Percentiles rank a stretch among this genome's conserved stretches.
These are phyloP conservation scores for Sugiyamaella qingdaonensis DNA, from an alignment of 805 yeast species.

Conservation along the genomic window DNA sequence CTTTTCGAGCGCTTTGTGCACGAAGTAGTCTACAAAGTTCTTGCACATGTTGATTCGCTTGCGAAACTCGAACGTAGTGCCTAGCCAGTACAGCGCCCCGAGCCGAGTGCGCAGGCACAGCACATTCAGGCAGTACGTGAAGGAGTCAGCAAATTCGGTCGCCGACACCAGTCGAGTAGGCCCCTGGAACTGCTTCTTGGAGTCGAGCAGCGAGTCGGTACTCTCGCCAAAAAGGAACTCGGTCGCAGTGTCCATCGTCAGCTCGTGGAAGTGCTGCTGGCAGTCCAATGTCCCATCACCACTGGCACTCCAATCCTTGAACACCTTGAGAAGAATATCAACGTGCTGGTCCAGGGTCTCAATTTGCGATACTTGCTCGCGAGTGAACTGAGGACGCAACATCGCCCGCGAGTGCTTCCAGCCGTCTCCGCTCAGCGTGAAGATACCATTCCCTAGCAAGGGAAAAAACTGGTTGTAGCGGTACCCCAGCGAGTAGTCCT, in stretches of 20 bases:
- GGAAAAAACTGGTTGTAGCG: slow-evolving; percentile 28
- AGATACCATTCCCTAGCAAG: slow-evolving; percentile 35
- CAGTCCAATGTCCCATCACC: slow-evolving; percentile 21
- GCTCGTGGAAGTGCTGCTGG: slow-evolving; percentile 28
- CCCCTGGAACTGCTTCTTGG: slow-evolving; percentile 9
- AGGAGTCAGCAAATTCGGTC: slow-evolving; percentile 9
- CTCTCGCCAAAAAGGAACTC: slow-evolving; percentile 34
- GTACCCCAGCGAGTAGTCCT: slow-evolving; percentile 31
- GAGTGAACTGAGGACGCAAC: slow-evolving; percentile 36
- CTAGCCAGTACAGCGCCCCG: slow-evolving; percentile 23
- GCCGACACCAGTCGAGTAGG: slow-evolving; percentile 14
- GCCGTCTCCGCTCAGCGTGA: slow-evolving; percentile 33
- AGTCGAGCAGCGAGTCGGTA: slow-evolving; percentile 23
- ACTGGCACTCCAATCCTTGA: background rate
- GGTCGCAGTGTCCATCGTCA: slow-evolving; percentile 34
- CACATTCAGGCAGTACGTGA: slow-evolving; percentile 7
- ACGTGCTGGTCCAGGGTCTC: slow-evolving; percentile 28
- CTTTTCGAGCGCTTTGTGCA: slow-evolving; percentile 35
- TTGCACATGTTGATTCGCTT: slow-evolving; percentile 31
- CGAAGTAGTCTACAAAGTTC: slow-evolving; percentile 39
- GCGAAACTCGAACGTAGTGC: slow-evolving; percentile 30
- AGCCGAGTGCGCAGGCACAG: slow-evolving; percentile 7
- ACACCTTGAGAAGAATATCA: slow-evolving; percentile 18
- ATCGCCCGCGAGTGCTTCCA: slow-evolving; percentile 38
- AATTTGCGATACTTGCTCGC: slow-evolving; percentile 32